Conservation (phyloP, 1,284 basidiomycete genomes). For the Vanrija pseudolonga region DNA sequence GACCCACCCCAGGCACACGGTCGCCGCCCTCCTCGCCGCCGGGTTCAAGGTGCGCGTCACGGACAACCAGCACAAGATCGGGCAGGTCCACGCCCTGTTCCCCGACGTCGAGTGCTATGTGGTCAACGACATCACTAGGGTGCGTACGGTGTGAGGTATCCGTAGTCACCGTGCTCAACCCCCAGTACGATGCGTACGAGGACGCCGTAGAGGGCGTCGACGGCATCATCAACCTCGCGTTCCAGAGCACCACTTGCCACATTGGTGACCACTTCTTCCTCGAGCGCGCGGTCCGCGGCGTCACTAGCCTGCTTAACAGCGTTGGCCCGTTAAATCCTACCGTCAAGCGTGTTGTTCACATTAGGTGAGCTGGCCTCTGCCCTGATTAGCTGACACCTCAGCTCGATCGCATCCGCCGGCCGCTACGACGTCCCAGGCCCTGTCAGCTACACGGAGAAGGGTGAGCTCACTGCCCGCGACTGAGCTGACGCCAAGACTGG, state of each 20-base stretch:
- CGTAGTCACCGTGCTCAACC: neutral
- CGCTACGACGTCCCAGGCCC: neutral
- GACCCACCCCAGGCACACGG: conserved; percentile 23
- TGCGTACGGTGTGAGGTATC: conserved; percentile 14
- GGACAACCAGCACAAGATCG: conserved; percentile 57
- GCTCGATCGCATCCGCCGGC: neutral
- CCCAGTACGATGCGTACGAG: conserved; percentile 62
- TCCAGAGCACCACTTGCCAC: conserved; percentile 3
- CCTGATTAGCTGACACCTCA: neutral
- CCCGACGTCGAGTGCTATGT: conserved; percentile 48
- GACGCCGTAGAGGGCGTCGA: conserved; percentile 64
- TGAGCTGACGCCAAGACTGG: neutral
- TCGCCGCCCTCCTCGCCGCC: conserved; percentile 28
- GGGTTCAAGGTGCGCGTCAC: conserved; percentile 56
- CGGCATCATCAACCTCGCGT: conserved; percentile 51
- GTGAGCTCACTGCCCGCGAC: neutral
- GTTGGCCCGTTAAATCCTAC: neutral
- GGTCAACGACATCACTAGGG: conserved; percentile 59
- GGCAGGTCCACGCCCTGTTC: conserved; percentile 55
- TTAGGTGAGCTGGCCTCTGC: neutral
- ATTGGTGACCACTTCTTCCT: neutral
- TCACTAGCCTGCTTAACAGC: neutral
- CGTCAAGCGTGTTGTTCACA: neutral
- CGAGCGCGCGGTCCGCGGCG: conserved; percentile 1
- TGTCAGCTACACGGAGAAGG: neutral